phyloP scores from a whole-genome alignment of 441 rosid species.

The Erodium texanum region DNA sequence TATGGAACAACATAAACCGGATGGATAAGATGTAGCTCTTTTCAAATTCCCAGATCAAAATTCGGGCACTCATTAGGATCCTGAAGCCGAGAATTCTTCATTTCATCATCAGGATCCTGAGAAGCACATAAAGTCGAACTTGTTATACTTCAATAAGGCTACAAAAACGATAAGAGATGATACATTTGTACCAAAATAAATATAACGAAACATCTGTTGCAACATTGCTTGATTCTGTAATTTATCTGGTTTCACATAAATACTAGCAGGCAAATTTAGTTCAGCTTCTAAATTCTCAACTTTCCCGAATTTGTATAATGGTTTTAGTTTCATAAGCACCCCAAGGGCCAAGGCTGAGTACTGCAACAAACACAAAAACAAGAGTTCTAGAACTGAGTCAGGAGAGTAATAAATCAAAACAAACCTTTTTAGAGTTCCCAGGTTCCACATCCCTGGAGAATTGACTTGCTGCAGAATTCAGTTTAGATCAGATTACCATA shows the following conservation, averaged over 20 bases:
- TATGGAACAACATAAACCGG: too few species aligned
- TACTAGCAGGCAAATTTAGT: background rate
- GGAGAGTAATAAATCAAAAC: too few species aligned
- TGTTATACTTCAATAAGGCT: conserved; percentile 14
- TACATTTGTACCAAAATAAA: too few species aligned
- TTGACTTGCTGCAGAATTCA: conserved; percentile 25
- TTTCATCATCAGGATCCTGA: conserved; percentile 9
- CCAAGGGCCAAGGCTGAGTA: background rate
- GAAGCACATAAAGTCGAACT: background rate
- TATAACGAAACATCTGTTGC: too few species aligned
- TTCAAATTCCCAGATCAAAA: conserved; percentile 51
- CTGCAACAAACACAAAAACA: background rate
- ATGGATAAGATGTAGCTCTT: background rate
- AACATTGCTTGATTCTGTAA: too few species aligned
- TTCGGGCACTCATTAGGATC: conserved; percentile 30
- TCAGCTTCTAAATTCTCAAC: background rate
- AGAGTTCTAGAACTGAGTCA: background rate
- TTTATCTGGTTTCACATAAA: background rate
- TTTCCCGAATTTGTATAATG: background rate
- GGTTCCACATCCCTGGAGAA: conserved; percentile 12
- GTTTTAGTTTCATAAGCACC: background rate
- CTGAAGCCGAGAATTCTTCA: conserved; percentile 15
- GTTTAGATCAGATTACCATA: background rate
- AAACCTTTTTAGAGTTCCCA: conserved; percentile 26
- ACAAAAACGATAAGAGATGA: background rate